Percentiles rank a stretch among this genome's conserved stretches.
Evolutionary conservation across 2,329 filamentous ascomycete species (phyloP).

Genomic region (Drechmeria coniospora): DNA sequence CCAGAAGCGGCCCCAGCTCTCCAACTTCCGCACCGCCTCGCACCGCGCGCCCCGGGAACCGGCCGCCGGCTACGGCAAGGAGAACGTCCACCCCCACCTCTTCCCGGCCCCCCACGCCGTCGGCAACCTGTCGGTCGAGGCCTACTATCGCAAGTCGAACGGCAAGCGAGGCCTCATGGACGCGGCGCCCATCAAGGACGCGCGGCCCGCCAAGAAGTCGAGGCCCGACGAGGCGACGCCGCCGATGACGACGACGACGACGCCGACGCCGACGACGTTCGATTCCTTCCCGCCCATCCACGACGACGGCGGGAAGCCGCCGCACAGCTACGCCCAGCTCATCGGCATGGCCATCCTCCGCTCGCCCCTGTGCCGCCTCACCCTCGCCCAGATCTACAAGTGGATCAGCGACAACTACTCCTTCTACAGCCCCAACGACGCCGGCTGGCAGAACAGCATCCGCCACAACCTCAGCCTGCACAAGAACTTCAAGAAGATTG

Average conservation of each 20-base stretch:
- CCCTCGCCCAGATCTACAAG: conserved; percentile 91
- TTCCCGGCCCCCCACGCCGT: conserved; percentile 32
- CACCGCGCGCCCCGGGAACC: conserved; percentile 35
- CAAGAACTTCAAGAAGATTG: conserved; percentile 92
- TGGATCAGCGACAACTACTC: conserved; percentile 95
- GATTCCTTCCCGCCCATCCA: conserved; percentile 67
- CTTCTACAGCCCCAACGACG: conserved; percentile 72
- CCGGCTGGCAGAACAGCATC: conserved; percentile 98
- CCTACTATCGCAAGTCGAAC: conserved; percentile 35
- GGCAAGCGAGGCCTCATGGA: conserved; percentile 55
- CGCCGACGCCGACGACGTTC: conserved; percentile 46
- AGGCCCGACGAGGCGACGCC: conserved; percentile 42
- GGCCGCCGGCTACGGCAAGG: conserved; percentile 31
- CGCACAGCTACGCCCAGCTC: conserved; percentile 83
- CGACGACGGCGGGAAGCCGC: conserved; percentile 80
- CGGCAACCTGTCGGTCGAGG: conserved; percentile 35
- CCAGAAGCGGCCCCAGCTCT: conserved; percentile 48
- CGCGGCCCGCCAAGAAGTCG: conserved; percentile 49
- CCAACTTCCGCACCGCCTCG: conserved; percentile 41
- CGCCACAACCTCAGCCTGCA: conserved; percentile 94
- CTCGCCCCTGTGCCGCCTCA: conserved; percentile 68
- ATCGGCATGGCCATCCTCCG: conserved; percentile 95
- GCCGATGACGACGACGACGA: too few relatives aligned
- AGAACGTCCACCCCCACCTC: conserved; percentile 37
- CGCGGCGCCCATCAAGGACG: conserved; percentile 56